Evolutionary conservation across 2,329 filamentous ascomycete species (phyloP).

Genomic region (Paracamarosporium sp.): DNA sequence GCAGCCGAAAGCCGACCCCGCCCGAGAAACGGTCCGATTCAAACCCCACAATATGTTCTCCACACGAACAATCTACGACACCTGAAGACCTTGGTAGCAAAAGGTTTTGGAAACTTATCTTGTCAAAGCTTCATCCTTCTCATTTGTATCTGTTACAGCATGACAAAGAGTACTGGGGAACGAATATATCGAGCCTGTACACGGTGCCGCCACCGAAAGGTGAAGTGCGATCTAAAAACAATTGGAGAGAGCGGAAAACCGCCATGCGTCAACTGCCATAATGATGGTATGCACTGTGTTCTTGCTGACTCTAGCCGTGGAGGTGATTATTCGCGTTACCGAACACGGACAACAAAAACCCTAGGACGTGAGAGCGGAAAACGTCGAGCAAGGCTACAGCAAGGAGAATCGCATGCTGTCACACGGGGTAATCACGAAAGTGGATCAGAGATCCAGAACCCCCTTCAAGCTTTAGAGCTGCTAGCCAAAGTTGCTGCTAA

Average conservation of each 20-base stretch:
- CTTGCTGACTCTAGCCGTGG: constrained; percentile 10
- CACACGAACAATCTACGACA: not conserved
- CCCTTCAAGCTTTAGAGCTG: constrained; percentile 9
- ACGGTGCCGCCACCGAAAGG: constrained; percentile 10
- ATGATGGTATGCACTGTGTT: constrained; percentile 6
- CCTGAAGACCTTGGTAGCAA: too few relatives aligned
- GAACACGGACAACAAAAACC: not conserved
- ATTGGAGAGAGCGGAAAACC: constrained; percentile 13
- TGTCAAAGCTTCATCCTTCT: not conserved
- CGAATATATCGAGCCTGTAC: constrained; percentile 11
- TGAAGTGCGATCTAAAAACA: constrained; percentile 9
- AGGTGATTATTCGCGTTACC: constrained; percentile 10
- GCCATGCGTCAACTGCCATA: constrained; percentile 10
- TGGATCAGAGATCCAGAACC: constrained; percentile 6
- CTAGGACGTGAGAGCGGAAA: not conserved
- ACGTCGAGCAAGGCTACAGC: not conserved
- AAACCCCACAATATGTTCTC: not conserved
- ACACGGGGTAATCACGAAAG: not conserved
- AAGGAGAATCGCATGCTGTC: not conserved
- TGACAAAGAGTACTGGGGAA: constrained; percentile 11
- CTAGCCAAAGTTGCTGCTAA: constrained; percentile 12
- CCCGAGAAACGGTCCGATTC: not conserved
- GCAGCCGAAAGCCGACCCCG: not conserved
- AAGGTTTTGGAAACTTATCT: too few relatives aligned
- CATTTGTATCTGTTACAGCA: not conserved